Evolutionary conservation across 306 rosid species (phyloP), one percentile per base, ranked within the genome.

Genomic region (Luffa aegyptiaca): DNA sequence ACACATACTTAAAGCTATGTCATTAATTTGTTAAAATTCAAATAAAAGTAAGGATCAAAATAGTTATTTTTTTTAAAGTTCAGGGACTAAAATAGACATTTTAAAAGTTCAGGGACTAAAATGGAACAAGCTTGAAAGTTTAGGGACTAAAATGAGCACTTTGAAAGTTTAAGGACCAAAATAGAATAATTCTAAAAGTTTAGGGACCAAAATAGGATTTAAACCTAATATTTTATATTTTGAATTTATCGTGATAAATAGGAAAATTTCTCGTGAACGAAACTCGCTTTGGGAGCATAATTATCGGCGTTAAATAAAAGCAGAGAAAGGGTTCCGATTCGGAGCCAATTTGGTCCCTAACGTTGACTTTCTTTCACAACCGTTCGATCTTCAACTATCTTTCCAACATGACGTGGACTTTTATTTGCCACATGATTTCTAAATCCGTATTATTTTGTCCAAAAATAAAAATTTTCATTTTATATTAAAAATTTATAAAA

Each of bases 281-380:
- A 45, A 71, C 39, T 42, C 36, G 75, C 16, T 18, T n/a, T 42
- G 36, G 5, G 20, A 71, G 76, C 57, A 71, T 71, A 45, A 71
- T 71, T 71, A 44, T 71, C 76, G 76, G 76, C 76, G 57, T 71
- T 11, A 48, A 71, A 71, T 20, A 20, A 45, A 71, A 45, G 57
- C 76, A 71, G 46, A 71, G 18, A 42, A 69, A 71, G 17, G 33
- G 53, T 68, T 68, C 18, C 1, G 75, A 68, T 68, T 68, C 53
- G 16, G 16, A 42, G 31, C 53, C 75, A 68, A 42, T 45, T 71
- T 71, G 57, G 20, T 46, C 77, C 59, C 41, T 6, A 14, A 1
- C 3, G 59, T 72, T 72, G 77, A 72, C 77, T 72, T 46, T 48
- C 1, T 14, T 13, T 6, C 1, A 13, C 12, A 72, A 14, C 44